A percentile compares a stretch with the other conserved stretches of the same genome.
Conservation (phyloP, 1,284 basidiomycete species). For the Mycosarcoma mackinlayi region DNA sequence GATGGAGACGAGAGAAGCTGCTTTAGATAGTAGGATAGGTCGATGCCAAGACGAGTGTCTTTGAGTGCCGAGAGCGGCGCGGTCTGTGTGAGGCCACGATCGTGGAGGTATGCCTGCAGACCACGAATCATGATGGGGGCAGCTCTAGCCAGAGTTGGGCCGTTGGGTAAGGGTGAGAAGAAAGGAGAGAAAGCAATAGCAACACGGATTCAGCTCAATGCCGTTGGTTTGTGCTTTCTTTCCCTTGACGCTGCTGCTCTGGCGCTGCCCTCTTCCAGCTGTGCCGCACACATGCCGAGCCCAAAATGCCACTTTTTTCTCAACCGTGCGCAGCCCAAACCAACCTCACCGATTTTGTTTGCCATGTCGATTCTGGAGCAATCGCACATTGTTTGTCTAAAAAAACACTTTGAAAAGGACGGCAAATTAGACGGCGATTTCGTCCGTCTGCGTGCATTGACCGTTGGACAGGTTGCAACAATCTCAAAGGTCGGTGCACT, state of each 20-base stretch:
- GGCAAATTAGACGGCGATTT: conserved; percentile 21
- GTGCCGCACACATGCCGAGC: too few relatives aligned
- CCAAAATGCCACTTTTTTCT: too few relatives aligned
- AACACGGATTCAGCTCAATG: background rate
- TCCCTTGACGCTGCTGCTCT: too few relatives aligned
- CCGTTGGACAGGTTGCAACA: too few relatives aligned
- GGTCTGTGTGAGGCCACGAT: conserved; percentile 86
- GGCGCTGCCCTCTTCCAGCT: too few relatives aligned
- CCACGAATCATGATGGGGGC: conserved; percentile 40
- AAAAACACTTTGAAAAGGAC: too few relatives aligned
- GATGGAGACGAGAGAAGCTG: conserved; percentile 80
- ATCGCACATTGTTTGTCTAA: background rate
- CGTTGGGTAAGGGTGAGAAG: too few relatives aligned
- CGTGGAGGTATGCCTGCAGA: conserved; percentile 71
- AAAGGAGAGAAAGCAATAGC: background rate
- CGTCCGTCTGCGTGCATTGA: too few relatives aligned
- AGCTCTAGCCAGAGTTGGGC: too few relatives aligned
- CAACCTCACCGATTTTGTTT: too few relatives aligned
- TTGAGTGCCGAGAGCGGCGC: conserved; percentile 84
- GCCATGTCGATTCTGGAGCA: background rate
- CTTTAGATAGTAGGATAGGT: conserved; percentile 90
- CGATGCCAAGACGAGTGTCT: conserved; percentile 95
- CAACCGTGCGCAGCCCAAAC: background rate
- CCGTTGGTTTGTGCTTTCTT: too few relatives aligned
- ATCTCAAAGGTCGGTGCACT: too few relatives aligned